phyloP scores from a whole-genome alignment of 2,329 filamentous ascomycete species.

The Botrytis elliptica region DNA sequence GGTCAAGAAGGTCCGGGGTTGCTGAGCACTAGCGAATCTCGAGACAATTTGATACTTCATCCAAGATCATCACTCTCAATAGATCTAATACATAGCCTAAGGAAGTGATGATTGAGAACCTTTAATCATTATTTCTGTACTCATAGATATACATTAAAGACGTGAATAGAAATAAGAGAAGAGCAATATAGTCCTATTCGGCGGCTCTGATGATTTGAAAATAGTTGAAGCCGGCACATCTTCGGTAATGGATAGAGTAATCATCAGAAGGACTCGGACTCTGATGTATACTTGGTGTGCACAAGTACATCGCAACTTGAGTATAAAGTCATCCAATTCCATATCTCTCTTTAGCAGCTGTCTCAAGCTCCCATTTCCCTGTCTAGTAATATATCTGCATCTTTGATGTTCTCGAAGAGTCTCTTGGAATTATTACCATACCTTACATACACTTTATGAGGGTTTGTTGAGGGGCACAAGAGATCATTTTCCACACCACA shows the following conservation, averaged over 20 bases:
- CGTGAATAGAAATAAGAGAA: not conserved
- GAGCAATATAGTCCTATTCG: not conserved
- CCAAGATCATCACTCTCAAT: not conserved
- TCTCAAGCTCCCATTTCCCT: not conserved
- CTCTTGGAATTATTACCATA: not conserved
- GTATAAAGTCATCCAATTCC: not conserved
- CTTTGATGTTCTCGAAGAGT: slow-evolving; percentile 5
- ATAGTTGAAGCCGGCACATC: not conserved
- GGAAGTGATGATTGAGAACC: not conserved
- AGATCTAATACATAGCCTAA: not conserved
- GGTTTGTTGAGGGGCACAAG: not conserved
- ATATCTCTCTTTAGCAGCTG: not conserved
- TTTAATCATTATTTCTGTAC: not conserved
- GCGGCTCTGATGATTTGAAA: not conserved
- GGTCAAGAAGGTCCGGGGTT: not conserved
- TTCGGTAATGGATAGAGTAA: not conserved
- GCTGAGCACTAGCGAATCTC: slow-evolving; percentile 4
- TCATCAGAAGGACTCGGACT: not conserved
- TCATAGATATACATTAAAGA: not conserved
- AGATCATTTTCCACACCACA: not conserved
- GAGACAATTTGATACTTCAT: not conserved
- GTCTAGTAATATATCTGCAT: not conserved
- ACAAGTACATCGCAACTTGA: slow-evolving; percentile 7
- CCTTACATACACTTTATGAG: not conserved
- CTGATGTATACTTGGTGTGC: not conserved